Evolutionary conservation across 345 rosid species (phyloP).

Genomic region (Combretum micranthum): DNA sequence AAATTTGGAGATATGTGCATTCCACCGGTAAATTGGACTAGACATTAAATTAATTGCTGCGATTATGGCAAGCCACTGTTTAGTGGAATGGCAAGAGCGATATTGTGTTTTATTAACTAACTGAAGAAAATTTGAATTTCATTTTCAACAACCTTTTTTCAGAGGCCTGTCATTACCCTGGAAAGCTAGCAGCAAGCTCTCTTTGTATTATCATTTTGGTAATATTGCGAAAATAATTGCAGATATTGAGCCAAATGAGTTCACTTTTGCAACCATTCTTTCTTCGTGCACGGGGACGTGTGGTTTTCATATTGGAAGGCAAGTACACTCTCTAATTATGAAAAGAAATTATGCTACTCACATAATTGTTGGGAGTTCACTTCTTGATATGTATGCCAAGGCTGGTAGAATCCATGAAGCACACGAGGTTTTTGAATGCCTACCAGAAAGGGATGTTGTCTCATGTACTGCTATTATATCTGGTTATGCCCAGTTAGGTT

Average conservation of each 20-base stretch:
- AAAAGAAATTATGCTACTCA: slow-evolving; percentile 54
- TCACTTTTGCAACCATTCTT: slow-evolving; percentile 65
- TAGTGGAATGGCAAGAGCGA: too few species aligned
- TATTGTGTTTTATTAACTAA: too few species aligned
- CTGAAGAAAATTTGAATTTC: neutral
- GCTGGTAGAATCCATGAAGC: slow-evolving; percentile 76
- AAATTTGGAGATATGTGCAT: too few species aligned
- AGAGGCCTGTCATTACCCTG: neutral
- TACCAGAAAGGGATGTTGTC: slow-evolving; percentile 90
- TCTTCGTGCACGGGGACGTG: slow-evolving; percentile 51
- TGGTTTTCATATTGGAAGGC: slow-evolving; percentile 57
- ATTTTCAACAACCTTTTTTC: neutral
- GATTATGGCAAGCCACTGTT: too few species aligned
- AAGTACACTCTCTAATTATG: slow-evolving; percentile 59
- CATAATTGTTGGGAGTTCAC: slow-evolving; percentile 85
- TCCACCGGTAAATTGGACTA: too few species aligned
- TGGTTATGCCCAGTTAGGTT: slow-evolving; percentile 83
- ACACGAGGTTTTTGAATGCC: slow-evolving; percentile 53
- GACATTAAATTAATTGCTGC: too few species aligned
- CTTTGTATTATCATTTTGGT: slow-evolving; percentile 7
- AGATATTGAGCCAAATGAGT: slow-evolving; percentile 70
- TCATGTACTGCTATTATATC: slow-evolving; percentile 87
- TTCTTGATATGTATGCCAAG: slow-evolving; percentile 94
- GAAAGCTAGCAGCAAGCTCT: neutral
- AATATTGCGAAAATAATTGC: slow-evolving; percentile 17